Conservation (phyloP, 2,329 filamentous ascomycete species). For the Ophiognomonia clavigignenti-juglandacearum region DNA sequence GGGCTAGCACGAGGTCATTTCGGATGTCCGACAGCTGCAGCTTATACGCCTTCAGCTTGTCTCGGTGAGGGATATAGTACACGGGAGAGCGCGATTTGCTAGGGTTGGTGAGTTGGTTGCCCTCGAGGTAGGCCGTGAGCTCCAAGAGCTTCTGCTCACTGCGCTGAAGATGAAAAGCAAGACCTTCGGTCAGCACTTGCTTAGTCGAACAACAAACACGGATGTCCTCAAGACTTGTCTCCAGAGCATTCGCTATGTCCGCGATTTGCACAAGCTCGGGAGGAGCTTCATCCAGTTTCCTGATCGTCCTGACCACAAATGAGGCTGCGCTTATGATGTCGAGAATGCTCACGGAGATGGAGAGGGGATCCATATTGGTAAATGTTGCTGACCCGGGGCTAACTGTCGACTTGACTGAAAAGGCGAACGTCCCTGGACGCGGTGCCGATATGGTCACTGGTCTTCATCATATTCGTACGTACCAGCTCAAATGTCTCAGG, state of each 20-base stretch:
- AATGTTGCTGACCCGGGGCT: too few relatives aligned
- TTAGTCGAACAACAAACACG: background rate
- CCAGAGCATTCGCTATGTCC: background rate
- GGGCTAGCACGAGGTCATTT: background rate
- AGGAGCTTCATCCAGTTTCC: background rate
- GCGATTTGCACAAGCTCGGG: background rate
- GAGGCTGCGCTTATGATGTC: background rate
- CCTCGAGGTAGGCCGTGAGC: background rate
- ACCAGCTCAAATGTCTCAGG: too few relatives aligned
- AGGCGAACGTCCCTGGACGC: too few relatives aligned
- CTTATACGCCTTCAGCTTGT: background rate
- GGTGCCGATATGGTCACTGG: too few relatives aligned
- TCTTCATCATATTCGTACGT: too few relatives aligned
- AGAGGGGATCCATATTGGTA: background rate
- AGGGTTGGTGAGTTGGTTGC: background rate
- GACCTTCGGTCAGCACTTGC: background rate
- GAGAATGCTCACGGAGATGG: background rate
- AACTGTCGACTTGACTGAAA: too few relatives aligned
- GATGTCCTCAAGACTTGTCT: background rate
- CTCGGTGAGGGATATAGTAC: background rate
- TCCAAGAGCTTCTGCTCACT: background rate
- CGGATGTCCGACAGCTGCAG: background rate
- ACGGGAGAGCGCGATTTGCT: background rate
- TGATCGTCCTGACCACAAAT: background rate
- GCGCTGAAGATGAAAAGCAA: background rate